Percentiles rank a stretch among this genome's conserved stretches.
phyloP scores from a whole-genome alignment of 2,329 filamentous ascomycete genomes.

The Amauroascus niger region DNA sequence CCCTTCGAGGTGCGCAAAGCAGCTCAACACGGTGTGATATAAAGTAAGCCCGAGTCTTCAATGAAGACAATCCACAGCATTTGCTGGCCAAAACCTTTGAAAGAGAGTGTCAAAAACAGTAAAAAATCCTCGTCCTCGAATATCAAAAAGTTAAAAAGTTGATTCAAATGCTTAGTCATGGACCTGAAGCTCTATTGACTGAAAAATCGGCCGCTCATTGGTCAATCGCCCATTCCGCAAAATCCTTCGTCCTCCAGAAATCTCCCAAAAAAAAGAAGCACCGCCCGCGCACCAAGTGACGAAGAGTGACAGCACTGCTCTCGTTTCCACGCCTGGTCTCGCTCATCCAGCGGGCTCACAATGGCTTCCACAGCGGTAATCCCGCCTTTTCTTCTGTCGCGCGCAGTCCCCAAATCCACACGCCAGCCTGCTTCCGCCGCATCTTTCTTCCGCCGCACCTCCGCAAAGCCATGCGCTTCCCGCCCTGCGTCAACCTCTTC shows the following conservation, averaged over 20 bases:
- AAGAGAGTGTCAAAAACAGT: too few relatives aligned
- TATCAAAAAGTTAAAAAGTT: too few relatives aligned
- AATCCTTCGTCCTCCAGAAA: background rate
- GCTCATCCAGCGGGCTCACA: background rate
- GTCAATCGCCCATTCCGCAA: background rate
- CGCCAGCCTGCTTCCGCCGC: conserved; percentile 4
- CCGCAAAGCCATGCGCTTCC: conserved; percentile 17
- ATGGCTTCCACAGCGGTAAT: conserved; percentile 34
- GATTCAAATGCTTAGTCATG: background rate
- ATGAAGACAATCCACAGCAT: too few relatives aligned
- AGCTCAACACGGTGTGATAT: too few relatives aligned
- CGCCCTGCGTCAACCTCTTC: conserved; percentile 19
- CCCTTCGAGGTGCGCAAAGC: too few relatives aligned
- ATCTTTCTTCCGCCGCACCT: conserved; percentile 1
- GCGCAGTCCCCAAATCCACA: conserved; percentile 31
- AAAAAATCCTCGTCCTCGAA: too few relatives aligned
- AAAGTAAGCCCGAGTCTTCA: too few relatives aligned
- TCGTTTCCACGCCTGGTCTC: background rate
- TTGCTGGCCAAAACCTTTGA: too few relatives aligned
- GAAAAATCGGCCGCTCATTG: background rate
- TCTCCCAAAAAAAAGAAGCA: background rate
- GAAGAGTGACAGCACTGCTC: too few relatives aligned
- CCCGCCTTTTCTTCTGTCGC: conserved; percentile 59
- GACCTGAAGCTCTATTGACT: background rate
- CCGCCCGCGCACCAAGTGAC: background rate